Conservation (phyloP, 306 rosid species). For the Rosa rugosa region DNA sequence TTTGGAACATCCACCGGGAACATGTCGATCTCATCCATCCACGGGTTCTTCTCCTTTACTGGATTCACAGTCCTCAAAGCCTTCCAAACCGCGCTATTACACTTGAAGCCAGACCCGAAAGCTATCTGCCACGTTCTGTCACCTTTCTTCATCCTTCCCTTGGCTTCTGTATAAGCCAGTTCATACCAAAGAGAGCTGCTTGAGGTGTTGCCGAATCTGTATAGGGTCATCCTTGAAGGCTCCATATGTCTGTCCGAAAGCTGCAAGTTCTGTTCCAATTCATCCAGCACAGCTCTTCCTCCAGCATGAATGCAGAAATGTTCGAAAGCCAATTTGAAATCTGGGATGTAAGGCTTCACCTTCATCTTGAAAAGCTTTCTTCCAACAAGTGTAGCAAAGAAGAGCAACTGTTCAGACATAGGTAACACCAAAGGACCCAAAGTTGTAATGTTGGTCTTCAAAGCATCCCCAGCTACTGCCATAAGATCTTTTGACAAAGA, state of each 20-base stretch:
- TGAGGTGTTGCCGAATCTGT: slow-evolving; percentile 66
- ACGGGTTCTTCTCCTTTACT: slow-evolving; percentile 48
- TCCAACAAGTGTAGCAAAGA: slow-evolving; percentile 50
- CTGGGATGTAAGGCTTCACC: slow-evolving; percentile 58
- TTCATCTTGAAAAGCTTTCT: slow-evolving; percentile 51
- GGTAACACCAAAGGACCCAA: slow-evolving; percentile 65
- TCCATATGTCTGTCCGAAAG: slow-evolving; percentile 63
- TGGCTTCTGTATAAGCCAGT: slow-evolving; percentile 58
- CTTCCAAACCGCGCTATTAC: slow-evolving; percentile 65
- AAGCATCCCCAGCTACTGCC: slow-evolving; percentile 66
- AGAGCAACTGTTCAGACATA: slow-evolving; percentile 60
- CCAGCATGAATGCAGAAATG: slow-evolving; percentile 72
- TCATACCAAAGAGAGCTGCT: slow-evolving; percentile 69
- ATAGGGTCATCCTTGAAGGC: slow-evolving; percentile 67
- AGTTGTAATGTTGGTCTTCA: slow-evolving; percentile 65
- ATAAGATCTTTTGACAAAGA: slow-evolving; percentile 64
- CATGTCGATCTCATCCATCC: slow-evolving; percentile 56
- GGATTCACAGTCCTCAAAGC: slow-evolving; percentile 49
- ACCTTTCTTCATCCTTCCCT: slow-evolving; percentile 56
- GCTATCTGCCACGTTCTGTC: slow-evolving; percentile 69
- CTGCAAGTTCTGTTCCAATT: slow-evolving; percentile 59
- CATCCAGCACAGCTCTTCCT: slow-evolving; percentile 68
- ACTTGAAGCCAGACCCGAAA: slow-evolving; percentile 67
- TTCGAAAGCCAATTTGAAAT: slow-evolving; percentile 63
- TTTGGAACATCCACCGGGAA: slow-evolving; percentile 61